Conservation (phyloP, 1,284 basidiomycete genomes). For the Anthracocystis panici-leucophaei region DNA sequence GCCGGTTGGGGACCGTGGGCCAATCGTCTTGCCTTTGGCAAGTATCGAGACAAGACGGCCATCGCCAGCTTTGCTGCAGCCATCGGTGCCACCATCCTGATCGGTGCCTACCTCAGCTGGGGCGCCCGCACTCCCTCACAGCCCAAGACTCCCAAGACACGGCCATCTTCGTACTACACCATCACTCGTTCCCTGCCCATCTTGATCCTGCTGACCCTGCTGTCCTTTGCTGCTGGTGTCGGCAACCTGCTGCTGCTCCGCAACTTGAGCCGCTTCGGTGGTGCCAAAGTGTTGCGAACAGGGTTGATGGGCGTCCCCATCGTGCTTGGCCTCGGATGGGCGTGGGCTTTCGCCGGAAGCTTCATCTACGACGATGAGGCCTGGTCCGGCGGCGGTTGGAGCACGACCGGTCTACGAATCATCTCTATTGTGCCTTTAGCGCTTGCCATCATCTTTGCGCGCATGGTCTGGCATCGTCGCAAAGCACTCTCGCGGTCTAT, state of each 20-base stretch:
- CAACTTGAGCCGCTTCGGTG: conserved; percentile 50
- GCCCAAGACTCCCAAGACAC: conserved; percentile 53
- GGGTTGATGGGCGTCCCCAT: conserved; percentile 74
- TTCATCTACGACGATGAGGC: conserved; percentile 83
- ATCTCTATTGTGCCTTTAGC: conserved; percentile 82
- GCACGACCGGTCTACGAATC: conserved; percentile 84
- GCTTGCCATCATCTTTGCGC: conserved; percentile 79
- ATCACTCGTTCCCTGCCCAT: conserved; percentile 83
- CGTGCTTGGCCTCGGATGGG: conserved; percentile 81
- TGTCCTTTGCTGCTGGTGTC: conserved; percentile 83
- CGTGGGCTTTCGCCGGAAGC: conserved; percentile 89
- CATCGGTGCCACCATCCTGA: conserved; percentile 39
- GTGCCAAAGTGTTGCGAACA: conserved; percentile 49
- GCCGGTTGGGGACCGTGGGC: conserved; percentile 55
- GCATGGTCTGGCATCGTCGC: conserved; percentile 78
- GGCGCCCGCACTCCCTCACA: conserved; percentile 33
- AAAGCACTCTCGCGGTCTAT: conserved; percentile 76
- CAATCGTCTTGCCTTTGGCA: conserved; percentile 53
- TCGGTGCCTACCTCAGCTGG: conserved; percentile 50
- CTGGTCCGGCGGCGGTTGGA: conserved; percentile 79
- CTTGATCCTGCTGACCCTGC: conserved; percentile 79
- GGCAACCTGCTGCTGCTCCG: conserved; percentile 72
- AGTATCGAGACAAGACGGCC: conserved; percentile 61
- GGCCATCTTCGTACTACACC: conserved; percentile 72
- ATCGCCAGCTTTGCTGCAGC: conserved; percentile 50